Base-by-base conservation (phyloP, 148 eudicot species). In the Camellia japonica region DNA sequence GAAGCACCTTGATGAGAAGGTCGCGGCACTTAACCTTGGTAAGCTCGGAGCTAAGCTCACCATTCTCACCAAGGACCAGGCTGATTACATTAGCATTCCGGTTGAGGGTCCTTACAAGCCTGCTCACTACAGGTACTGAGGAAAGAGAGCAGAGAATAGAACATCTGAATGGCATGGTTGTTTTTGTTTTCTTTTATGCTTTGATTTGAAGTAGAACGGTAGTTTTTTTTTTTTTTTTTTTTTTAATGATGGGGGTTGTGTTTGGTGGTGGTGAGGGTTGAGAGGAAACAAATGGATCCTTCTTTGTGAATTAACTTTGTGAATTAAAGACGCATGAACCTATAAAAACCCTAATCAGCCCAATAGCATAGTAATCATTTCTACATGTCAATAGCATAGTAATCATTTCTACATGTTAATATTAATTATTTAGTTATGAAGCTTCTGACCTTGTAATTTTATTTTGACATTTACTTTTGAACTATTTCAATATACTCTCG, bases 71-170 rank as follows among this genome's bases (percentile, higher is more conserved):
- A 93, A 94, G 90, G 98, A 93, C 5, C 98, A 94, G 77, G 84
- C 97, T 44, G 97, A 94, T 82, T 94, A 94, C 89, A 84, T 94
- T 70, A 91, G 98, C 46, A 83, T 94, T 3, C 93, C 98, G 0
- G 75, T 89, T 44, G 97, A 90, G 85, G 98, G 97, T 80, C 97
- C 98, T 11, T 93, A 93, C 93, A 94, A 94, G 97, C 97, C 97
- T 55, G 79, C 87, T 83, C 94, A 89, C 81, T 94, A 94, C 84
- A 93, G 98, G 95, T 94, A 94, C 80, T 94, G 84, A 92, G 86
- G 69, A 71, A 30, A 14, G 46, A n/a, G 66, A 20, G 66, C 23
- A 3, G 15, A 11, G 15, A 58, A 13, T 3, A 58, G 4, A 62
- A 62, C 10, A n/a, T 62, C 13, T 20, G 6, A 62, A n/a, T 4